A percentile compares a stretch with the other conserved stretches of the same genome.
phyloP scores from a whole-genome alignment of 2,329 filamentous ascomycete species.

The Trichoderma harzianum region DNA sequence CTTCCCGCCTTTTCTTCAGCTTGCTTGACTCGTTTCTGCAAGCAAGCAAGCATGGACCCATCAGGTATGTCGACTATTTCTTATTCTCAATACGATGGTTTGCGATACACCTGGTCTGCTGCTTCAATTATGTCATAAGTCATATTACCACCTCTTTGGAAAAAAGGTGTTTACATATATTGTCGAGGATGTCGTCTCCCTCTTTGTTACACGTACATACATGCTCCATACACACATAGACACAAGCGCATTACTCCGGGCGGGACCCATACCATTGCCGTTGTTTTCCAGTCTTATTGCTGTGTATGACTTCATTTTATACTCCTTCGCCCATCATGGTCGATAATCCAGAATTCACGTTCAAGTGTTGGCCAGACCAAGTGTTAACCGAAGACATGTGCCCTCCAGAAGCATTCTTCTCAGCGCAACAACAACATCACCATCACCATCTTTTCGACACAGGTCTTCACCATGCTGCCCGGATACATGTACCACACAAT shows the following conservation, averaged over 20 bases:
- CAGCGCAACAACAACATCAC: not conserved
- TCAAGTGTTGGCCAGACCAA: not conserved
- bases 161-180: not conserved
- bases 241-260: not conserved
- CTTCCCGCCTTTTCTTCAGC: not conserved
- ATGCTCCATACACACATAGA: not conserved
- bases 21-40: not conserved
- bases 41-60: not conserved
- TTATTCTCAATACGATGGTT: not conserved
- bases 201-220: not conserved
- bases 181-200: not conserved
- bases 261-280: not conserved
- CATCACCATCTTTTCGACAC: conserved; percentile 3
- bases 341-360: not conserved
- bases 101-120: not conserved
- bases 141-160: not conserved
- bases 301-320: not conserved
- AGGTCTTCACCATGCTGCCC: not conserved
- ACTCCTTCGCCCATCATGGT: not conserved
- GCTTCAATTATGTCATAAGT: not conserved
- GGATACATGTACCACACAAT: not conserved
- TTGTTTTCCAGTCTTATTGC: not conserved
- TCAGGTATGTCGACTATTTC: not conserved
- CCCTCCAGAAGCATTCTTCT: conserved; percentile 11
- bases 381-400: not conserved